These are phyloP conservation scores for Lactifluus echinatus DNA, from an alignment of 768 basidiomycete genomes.

Conservation along the genomic window DNA sequence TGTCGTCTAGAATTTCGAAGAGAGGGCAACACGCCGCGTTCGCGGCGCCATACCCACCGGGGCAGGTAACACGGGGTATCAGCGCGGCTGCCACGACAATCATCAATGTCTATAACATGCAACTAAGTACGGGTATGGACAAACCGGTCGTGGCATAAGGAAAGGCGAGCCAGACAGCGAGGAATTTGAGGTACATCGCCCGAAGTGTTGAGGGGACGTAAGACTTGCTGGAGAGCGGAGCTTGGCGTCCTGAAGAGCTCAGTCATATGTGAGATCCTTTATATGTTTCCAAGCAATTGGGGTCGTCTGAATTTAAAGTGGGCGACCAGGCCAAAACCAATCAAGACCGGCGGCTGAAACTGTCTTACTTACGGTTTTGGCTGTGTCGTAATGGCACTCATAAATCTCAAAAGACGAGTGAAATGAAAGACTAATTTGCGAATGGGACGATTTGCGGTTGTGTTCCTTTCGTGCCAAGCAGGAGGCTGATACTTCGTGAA, in stretches of 20 bases:
- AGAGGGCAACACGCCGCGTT: conserved; percentile 28
- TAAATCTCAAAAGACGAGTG: too few relatives aligned
- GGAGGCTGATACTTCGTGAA: neutral
- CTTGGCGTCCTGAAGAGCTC: neutral
- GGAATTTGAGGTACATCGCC: conserved; percentile 23
- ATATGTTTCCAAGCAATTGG: too few relatives aligned
- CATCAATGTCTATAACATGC: neutral
- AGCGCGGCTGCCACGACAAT: conserved; percentile 15
- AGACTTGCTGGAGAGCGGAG: neutral
- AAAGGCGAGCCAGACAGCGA: conserved; percentile 17
- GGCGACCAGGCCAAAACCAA: neutral
- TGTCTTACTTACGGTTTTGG: neutral
- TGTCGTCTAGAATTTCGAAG: conserved; percentile 27
- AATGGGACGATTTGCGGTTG: neutral
- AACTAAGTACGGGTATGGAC: neutral
- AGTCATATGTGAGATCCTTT: neutral
- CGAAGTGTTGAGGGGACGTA: neutral
- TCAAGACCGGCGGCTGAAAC: neutral
- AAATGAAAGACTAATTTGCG: too few relatives aligned
- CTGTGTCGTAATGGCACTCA: neutral
- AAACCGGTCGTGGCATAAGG: conserved; percentile 17
- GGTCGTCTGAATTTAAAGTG: neutral
- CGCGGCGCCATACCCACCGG: conserved; percentile 24
- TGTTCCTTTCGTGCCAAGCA: neutral
- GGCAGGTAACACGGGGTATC: conserved; percentile 23